These are phyloP conservation scores for Ceratocystis papillata DNA, from an alignment of 2,329 filamentous ascomycete species.

Conservation along the genomic window DNA sequence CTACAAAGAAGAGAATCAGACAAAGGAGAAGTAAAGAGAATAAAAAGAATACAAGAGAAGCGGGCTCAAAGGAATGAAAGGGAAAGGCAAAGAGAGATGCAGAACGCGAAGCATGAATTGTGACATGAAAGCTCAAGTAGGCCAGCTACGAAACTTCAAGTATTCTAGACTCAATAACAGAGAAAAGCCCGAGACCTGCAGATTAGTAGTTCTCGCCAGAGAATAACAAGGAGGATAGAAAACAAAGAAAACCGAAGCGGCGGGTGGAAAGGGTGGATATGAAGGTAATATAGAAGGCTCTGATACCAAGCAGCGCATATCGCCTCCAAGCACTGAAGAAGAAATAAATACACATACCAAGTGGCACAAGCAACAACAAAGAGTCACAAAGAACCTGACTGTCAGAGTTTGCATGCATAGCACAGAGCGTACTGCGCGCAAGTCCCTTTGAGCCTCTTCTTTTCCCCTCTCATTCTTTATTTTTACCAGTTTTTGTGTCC, in stretches of 20 bases:
- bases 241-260: background rate
- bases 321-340: background rate
- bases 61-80: background rate
- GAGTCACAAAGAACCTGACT: background rate
- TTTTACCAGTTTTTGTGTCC: background rate
- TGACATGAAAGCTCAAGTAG: background rate
- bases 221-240: background rate
- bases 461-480: background rate
- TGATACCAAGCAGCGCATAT: too few species aligned
- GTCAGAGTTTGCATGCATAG: background rate
- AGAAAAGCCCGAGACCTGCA: background rate
- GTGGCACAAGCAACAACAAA: background rate
- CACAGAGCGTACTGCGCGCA: too few species aligned
- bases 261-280: background rate
- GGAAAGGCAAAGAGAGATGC: background rate
- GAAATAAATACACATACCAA: background rate
- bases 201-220: background rate
- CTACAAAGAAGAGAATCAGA: constrained; percentile 1
- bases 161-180: background rate
- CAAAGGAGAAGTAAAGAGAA: constrained; percentile 15
- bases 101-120: too few species aligned
- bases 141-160: background rate
- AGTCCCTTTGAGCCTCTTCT: too few species aligned
- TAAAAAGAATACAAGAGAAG: background rate
- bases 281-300: background rate